Conservation (phyloP, 352 stramenopile species). For the Phytopythium litorale region DNA sequence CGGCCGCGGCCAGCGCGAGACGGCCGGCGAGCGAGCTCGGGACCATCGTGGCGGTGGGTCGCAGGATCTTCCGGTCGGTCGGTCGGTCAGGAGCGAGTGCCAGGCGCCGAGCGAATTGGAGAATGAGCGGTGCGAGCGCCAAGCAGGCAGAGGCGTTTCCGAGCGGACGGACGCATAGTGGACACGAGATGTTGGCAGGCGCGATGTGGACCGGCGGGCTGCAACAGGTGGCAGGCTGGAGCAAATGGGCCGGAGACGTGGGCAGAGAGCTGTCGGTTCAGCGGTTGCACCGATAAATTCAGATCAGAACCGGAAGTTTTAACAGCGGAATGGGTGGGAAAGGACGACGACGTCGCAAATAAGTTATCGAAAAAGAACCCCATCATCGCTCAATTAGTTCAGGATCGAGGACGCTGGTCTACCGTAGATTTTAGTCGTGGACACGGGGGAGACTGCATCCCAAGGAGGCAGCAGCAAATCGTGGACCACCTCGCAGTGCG, state of each 20-base stretch:
- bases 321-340: neutral
- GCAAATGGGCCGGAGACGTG: no score
- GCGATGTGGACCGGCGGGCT: neutral
- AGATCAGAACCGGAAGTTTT: neutral
- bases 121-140: neutral
- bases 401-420: no score
- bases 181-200: neutral
- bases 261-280: neutral
- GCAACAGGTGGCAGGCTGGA: neutral
- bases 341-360: neutral
- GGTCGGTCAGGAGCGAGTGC: neutral
- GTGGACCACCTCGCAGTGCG: no score
- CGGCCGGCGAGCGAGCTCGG: neutral
- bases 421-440: neutral
- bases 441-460: no score
- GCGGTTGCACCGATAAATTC: neutral
- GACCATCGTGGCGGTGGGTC: neutral
- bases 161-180: neutral
- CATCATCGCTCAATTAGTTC: no score
- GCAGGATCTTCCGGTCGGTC: no score
- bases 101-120: neutral
- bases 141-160: neutral
- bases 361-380: neutral
- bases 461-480: neutral
- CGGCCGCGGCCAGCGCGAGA: constrained; percentile 21